Conservation (phyloP, 164 flowering plant species). For the Vitis labrusca region DNA sequence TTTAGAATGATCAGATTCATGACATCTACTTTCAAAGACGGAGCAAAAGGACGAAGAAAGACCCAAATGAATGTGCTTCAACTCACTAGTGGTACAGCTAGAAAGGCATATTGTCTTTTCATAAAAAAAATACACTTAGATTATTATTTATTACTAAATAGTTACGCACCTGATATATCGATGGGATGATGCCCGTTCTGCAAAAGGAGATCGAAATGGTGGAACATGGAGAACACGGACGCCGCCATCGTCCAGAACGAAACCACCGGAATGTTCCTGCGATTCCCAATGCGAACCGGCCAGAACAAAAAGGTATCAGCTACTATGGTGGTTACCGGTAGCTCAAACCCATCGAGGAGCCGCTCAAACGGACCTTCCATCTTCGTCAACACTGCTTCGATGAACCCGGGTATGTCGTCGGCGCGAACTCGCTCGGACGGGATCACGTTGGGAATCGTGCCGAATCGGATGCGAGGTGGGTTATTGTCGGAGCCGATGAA, state of each 20-base stretch:
- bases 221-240: slow-evolving; percentile 36
- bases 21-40: no score
- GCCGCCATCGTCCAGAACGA: slow-evolving; percentile 52
- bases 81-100: no score
- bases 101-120: no score
- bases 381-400: slow-evolving; percentile 49
- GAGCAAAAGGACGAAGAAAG: no score
- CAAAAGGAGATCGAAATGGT: slow-evolving; percentile 37
- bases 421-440: slow-evolving; percentile 68
- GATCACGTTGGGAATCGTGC: slow-evolving; percentile 68
- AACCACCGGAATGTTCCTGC: slow-evolving; percentile 55
- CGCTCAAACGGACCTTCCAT: slow-evolving; percentile 59
- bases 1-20: no score
- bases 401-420: slow-evolving; percentile 41
- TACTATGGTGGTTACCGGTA: slow-evolving; percentile 35
- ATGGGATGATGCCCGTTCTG: slow-evolving; percentile 32
- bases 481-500: slow-evolving; percentile 36
- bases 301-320: slow-evolving; percentile 49
- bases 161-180: slow-evolving; percentile 36
- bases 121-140: no score
- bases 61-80: no score
- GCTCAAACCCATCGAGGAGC: slow-evolving; percentile 43
- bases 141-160: neutral
- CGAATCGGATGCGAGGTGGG: slow-evolving; percentile 41
- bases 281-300: slow-evolving; percentile 43